A percentile compares a stretch with the other conserved stretches of the same genome.
Conservation (phyloP, 1,139 yeast species). For the Diutina scorzettiae region DNA sequence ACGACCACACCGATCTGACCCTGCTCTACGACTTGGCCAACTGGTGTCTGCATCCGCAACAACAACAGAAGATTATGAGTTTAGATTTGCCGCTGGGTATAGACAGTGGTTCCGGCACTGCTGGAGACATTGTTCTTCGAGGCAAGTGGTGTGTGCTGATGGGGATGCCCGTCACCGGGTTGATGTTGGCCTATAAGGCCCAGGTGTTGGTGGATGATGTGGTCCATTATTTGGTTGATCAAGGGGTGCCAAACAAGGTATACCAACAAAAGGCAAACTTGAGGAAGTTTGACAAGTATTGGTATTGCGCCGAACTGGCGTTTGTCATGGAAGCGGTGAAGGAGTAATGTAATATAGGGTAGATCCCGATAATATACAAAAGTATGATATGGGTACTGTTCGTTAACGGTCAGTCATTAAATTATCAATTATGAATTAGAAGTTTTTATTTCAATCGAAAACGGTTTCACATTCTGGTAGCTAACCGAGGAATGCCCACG, state of each 20-base stretch:
- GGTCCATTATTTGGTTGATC: conserved; percentile 55
- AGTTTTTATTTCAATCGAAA: no score
- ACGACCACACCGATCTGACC: conserved; percentile 14
- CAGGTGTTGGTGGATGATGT: conserved; percentile 17
- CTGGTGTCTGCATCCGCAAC: conserved; percentile 57
- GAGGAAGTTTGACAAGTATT: conserved; percentile 32
- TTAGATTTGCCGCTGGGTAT: conserved; percentile 77
- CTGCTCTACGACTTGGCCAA: conserved; percentile 32
- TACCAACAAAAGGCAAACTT: conserved; percentile 28
- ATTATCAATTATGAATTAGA: no score
- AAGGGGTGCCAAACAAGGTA: conserved; percentile 53
- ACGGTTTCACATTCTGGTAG: no score
- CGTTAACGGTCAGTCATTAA: no score
- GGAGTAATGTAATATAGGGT: background rate
- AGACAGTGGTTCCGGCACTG: conserved; percentile 73
- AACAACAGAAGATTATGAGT: conserved; percentile 44
- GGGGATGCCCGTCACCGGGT: conserved; percentile 64
- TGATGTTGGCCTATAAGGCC: conserved; percentile 43
- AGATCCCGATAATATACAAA: no score
- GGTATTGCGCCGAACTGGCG: conserved; percentile 26
- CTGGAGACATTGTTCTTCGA: conserved; percentile 17
- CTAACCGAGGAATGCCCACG: no score
- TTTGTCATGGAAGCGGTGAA: conserved; percentile 1
- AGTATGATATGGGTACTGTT: no score
- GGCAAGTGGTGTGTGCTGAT: conserved; percentile 52